Evolutionary conservation across 1,284 basidiomycete species (phyloP).

Genomic region (Singerocomus inundabilis): DNA sequence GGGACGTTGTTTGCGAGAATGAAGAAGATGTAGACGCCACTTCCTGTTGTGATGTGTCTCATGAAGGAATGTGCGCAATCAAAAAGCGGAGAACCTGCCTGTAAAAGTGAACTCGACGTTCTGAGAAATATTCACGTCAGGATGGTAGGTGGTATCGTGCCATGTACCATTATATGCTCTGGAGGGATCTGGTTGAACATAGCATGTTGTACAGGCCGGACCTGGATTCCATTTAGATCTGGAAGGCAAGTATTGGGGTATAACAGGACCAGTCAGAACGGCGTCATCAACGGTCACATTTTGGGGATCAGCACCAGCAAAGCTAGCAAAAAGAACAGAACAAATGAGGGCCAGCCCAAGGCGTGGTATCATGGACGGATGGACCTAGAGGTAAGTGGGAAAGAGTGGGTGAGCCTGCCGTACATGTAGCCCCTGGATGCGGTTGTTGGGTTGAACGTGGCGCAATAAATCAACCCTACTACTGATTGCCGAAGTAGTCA

Average conservation of each 20-base stretch:
- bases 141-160: conserved; percentile 15
- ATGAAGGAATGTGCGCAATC: background rate
- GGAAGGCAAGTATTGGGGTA: conserved; percentile 11
- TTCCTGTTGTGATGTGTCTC: conserved; percentile 9
- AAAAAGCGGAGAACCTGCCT: conserved; percentile 1
- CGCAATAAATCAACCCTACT: too few species aligned
- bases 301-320: conserved; percentile 7
- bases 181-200: conserved; percentile 2
- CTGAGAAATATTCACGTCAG: background rate
- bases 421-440: too few species aligned
- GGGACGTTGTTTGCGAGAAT: conserved; percentile 9
- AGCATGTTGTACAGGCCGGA: background rate
- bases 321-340: background rate
- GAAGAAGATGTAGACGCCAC: conserved; percentile 24
- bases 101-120: conserved; percentile 14
- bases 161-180: conserved; percentile 15
- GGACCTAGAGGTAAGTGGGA: too few species aligned
- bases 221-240: background rate
- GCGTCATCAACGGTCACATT: conserved; percentile 25
- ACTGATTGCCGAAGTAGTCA: too few species aligned
- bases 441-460: too few species aligned
- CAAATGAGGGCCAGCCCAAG: too few species aligned
- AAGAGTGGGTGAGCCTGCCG: too few species aligned
- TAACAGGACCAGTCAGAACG: background rate
- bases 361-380: too few species aligned